Conservation (phyloP, 768 basidiomycete species). For the Lactarius indigo region DNA sequence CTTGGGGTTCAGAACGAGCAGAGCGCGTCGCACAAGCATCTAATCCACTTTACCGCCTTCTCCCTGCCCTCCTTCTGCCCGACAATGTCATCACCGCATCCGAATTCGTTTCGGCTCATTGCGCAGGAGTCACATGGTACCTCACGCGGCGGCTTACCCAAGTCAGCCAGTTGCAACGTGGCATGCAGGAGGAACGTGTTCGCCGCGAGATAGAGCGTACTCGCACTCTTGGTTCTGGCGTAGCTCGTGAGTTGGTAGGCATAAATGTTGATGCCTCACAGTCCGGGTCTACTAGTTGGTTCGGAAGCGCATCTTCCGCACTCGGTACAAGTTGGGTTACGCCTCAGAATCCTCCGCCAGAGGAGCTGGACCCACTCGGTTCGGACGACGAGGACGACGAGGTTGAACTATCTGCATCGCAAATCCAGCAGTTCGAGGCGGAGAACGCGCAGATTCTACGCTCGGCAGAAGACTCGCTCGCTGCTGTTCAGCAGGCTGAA, state of each 20-base stretch:
- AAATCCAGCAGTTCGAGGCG: conserved; percentile 88
- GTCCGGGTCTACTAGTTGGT: conserved; percentile 48
- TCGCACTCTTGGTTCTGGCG: conserved; percentile 78
- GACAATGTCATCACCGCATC: conserved; percentile 53
- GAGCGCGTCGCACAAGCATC: conserved; percentile 62
- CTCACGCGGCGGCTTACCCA: conserved; percentile 78
- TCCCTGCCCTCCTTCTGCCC: conserved; percentile 67
- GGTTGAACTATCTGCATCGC: conserved; percentile 76
- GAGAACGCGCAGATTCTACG: conserved; percentile 88
- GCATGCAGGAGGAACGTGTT: conserved; percentile 92
- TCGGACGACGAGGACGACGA: conserved; percentile 69
- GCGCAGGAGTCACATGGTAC: conserved; percentile 89
- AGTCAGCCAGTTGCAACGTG: conserved; percentile 72
- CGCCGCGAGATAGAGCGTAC: conserved; percentile 83
- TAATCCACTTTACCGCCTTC: conserved; percentile 62
- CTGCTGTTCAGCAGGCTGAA: conserved; percentile 90
- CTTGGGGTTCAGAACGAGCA: conserved; percentile 49
- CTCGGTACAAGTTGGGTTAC: conserved; percentile 44
- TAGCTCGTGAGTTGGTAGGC: conserved; percentile 56
- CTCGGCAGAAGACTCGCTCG: conserved; percentile 79
- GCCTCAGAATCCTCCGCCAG: conserved; percentile 33
- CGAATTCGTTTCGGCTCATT: conserved; percentile 82
- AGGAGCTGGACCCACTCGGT: conserved; percentile 42
- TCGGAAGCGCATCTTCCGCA: conserved; percentile 45
- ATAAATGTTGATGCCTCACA: conserved; percentile 39